Conservation (phyloP, 2,329 filamentous ascomycete genomes). For the Metarhizium robertsii region DNA sequence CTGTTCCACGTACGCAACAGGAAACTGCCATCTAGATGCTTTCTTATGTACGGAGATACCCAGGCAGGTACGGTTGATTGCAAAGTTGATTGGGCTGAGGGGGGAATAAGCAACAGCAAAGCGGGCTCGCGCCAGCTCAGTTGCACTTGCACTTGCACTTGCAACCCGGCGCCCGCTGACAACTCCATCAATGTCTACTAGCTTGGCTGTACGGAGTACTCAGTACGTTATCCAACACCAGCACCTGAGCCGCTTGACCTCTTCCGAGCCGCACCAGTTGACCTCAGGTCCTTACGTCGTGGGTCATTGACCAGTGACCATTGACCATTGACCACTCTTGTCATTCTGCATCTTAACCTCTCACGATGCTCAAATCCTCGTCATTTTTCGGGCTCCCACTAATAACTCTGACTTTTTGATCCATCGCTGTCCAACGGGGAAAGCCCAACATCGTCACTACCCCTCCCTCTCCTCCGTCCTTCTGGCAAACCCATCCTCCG, state of each 20-base stretch:
- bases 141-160: background rate
- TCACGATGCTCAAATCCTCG: conserved; percentile 2
- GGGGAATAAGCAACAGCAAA: too few relatives aligned
- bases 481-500: background rate
- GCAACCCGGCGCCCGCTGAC: background rate
- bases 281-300: background rate
- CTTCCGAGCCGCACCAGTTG: background rate
- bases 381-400: conserved; percentile 1
- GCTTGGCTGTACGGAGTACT: too few relatives aligned
- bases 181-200: too few relatives aligned
- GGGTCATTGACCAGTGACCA: background rate
- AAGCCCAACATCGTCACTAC: conserved; percentile 1
- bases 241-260: background rate
- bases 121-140: too few relatives aligned
- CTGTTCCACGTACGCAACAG: too few relatives aligned
- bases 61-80: too few relatives aligned
- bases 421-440: conserved; percentile 1
- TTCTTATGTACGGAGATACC: too few relatives aligned
- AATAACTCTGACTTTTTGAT: background rate
- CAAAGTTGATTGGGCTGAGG: too few relatives aligned
- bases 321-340: background rate
- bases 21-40: too few relatives aligned
- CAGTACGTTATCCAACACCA: background rate
- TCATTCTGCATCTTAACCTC: background rate
- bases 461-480: background rate